Evolutionary conservation across 1,139 yeast genomes (phyloP).

Genomic region (Wickerhamiella infanticola): DNA sequence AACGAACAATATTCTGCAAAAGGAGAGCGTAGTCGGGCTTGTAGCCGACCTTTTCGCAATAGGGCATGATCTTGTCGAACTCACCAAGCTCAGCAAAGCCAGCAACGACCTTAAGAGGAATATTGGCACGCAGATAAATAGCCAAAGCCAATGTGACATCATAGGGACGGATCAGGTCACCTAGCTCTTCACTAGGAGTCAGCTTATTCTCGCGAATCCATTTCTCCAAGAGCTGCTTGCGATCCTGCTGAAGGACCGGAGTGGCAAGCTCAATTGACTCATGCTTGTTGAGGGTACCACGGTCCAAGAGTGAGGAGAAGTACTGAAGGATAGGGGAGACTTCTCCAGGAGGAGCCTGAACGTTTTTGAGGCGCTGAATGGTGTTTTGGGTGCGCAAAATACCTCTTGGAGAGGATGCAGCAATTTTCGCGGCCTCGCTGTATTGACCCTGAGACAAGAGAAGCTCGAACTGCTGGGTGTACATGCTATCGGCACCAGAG

Average conservation of each 20-base stretch:
- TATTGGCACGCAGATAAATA: slow-evolving; percentile 73
- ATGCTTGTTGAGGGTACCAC: slow-evolving; percentile 82
- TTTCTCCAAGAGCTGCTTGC: slow-evolving; percentile 85
- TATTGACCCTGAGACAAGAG: slow-evolving; percentile 76
- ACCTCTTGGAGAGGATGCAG: slow-evolving; percentile 82
- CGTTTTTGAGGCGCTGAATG: slow-evolving; percentile 76
- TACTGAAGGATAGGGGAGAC: slow-evolving; percentile 89
- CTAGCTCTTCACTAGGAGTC: slow-evolving; percentile 88
- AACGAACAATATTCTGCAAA: slow-evolving; percentile 79
- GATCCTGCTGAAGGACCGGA: slow-evolving; percentile 91
- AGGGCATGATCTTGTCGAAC: slow-evolving; percentile 89
- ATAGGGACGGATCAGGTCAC: slow-evolving; percentile 84
- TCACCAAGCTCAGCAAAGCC: slow-evolving; percentile 92
- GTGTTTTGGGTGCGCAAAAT: slow-evolving; percentile 84
- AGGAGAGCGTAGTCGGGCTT: slow-evolving; percentile 82
- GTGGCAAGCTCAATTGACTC: slow-evolving; percentile 92
- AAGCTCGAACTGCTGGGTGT: slow-evolving; percentile 81
- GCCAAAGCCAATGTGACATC: slow-evolving; percentile 81
- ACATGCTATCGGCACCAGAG: slow-evolving; percentile 91
- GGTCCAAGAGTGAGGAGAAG: slow-evolving; percentile 80
- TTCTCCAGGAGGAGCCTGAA: slow-evolving; percentile 93
- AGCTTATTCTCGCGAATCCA: slow-evolving; percentile 93
- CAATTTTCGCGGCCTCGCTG: slow-evolving; percentile 86
- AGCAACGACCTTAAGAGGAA: slow-evolving; percentile 80
- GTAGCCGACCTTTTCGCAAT: slow-evolving; percentile 77